Evolutionary conservation across 108 stramenopile species (phyloP).

Genomic region (Halocafeteria seosinensis): DNA sequence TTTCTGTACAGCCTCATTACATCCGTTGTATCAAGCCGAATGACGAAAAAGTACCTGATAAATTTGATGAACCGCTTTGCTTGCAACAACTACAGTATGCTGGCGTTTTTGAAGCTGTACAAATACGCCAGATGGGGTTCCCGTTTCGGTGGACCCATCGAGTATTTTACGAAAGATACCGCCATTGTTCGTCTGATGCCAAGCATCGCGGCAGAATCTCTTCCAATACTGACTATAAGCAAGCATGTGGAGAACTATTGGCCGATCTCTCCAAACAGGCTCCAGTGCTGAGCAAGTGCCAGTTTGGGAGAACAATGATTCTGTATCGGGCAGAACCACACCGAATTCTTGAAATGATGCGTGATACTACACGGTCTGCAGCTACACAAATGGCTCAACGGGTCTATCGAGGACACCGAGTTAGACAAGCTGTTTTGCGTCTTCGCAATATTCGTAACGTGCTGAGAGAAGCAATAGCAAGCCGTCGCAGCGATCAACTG

Average conservation of each 20-base stretch:
- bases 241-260: neutral
- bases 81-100: slow-evolving; percentile 31
- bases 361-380: neutral
- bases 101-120: slow-evolving; percentile 33
- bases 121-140: slow-evolving; percentile 28
- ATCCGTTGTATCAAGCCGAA: slow-evolving; percentile 31
- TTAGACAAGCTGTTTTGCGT: neutral
- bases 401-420: neutral
- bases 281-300: neutral
- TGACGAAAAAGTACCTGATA: slow-evolving; percentile 28
- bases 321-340: slow-evolving; percentile 41
- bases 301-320: slow-evolving; percentile 40
- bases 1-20: slow-evolving; percentile 41
- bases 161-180: slow-evolving; percentile 18
- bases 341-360: slow-evolving; percentile 31
- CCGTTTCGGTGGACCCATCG: slow-evolving; percentile 21
- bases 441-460: neutral
- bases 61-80: slow-evolving; percentile 48
- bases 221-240: neutral
- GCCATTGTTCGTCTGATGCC: neutral
- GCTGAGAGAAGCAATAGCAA: neutral
- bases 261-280: neutral
- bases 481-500: slow-evolving; percentile 2
- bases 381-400: neutral
- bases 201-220: neutral